A percentile compares a stretch with the other conserved stretches of the same genome.
phyloP scores from a whole-genome alignment of 2,329 filamentous ascomycete genomes.

The Ophiostoma ulmi region DNA sequence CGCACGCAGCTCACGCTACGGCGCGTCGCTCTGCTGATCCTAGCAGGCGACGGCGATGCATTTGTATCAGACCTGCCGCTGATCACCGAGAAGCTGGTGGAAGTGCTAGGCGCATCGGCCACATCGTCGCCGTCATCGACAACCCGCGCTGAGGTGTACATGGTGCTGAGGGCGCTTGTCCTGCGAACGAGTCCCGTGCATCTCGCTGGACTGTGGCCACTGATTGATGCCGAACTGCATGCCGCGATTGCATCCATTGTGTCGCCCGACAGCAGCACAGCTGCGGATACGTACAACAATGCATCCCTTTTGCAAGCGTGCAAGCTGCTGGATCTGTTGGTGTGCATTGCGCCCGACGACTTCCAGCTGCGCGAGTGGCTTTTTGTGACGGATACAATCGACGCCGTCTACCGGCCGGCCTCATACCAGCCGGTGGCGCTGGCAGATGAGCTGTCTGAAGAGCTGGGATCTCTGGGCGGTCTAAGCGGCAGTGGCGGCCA shows the following conservation, averaged over 20 bases:
- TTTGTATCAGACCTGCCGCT: constrained; percentile 70
- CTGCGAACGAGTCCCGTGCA: constrained; percentile 75
- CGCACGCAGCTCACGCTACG: constrained; percentile 87
- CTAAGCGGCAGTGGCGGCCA: constrained; percentile 6
- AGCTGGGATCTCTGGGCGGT: constrained; percentile 41
- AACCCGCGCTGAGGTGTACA: constrained; percentile 83
- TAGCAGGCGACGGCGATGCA: constrained; percentile 71
- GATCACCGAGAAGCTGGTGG: constrained; percentile 77
- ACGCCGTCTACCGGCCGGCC: constrained; percentile 80
- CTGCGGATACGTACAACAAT: constrained; percentile 70
- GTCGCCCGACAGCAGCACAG: constrained; percentile 56
- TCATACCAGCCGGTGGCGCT: constrained; percentile 67
- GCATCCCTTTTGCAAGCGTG: constrained; percentile 80
- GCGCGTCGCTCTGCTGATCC: constrained; percentile 70
- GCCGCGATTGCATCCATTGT: constrained; percentile 70
- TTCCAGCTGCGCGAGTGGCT: constrained; percentile 99
- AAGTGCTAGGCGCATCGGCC: constrained; percentile 75
- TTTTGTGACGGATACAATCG: constrained; percentile 93
- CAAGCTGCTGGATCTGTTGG: constrained; percentile 85
- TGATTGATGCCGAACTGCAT: constrained; percentile 81
- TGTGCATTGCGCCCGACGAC: constrained; percentile 83
- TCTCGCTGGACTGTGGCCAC: constrained; percentile 80
- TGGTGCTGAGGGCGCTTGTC: constrained; percentile 76
- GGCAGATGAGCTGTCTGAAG: constrained; percentile 57
- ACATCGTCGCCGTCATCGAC: constrained; percentile 88